Percentiles rank a stretch among this genome's conserved stretches.
Conservation (phyloP, 2,329 filamentous ascomycete genomes). For the Tolypocladium tundrense region DNA sequence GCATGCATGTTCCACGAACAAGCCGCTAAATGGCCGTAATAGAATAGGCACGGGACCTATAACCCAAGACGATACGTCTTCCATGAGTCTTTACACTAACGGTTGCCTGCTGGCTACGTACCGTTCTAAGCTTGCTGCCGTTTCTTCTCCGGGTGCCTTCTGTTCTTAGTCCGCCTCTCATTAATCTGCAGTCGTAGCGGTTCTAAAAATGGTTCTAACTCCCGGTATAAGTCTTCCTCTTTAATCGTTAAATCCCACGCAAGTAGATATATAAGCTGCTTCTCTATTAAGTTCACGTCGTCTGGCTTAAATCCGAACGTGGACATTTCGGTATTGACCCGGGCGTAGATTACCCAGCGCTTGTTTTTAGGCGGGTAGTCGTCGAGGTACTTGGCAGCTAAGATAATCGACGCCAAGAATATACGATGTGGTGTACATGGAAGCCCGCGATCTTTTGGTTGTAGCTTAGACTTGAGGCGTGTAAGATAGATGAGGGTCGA, state of each 20-base stretch:
- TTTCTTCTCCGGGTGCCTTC: too few species aligned
- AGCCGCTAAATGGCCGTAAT: too few species aligned
- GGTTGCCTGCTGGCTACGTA: too few species aligned
- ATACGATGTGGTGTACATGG: conserved; percentile 95
- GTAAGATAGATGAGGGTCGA: conserved; percentile 88
- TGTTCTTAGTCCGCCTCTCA: conserved; percentile 11
- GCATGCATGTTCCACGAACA: too few species aligned
- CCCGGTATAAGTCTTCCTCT: conserved; percentile 74
- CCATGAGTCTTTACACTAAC: too few species aligned
- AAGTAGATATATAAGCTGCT: conserved; percentile 87
- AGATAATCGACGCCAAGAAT: conserved; percentile 79
- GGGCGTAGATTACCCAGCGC: conserved; percentile 94
- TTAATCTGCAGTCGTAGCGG: conserved; percentile 61
- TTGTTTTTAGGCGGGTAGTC: conserved; percentile 99
- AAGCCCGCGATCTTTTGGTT: conserved; percentile 91
- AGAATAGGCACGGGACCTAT: too few species aligned
- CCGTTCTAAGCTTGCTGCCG: too few species aligned
- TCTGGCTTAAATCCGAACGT: conserved; percentile 86
- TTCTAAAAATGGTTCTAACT: conserved; percentile 79
- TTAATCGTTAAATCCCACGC: conserved; percentile 89
- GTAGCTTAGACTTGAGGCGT: conserved; percentile 72
- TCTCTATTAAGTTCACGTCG: conserved; percentile 99
- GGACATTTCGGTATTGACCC: conserved; percentile 53
- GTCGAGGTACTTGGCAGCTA: conserved; percentile 93
- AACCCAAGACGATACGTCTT: too few species aligned